These are phyloP conservation scores for Cryptosporidium muris DNA, from an alignment of 169 alveolate genomes.

Conservation along the genomic window DNA sequence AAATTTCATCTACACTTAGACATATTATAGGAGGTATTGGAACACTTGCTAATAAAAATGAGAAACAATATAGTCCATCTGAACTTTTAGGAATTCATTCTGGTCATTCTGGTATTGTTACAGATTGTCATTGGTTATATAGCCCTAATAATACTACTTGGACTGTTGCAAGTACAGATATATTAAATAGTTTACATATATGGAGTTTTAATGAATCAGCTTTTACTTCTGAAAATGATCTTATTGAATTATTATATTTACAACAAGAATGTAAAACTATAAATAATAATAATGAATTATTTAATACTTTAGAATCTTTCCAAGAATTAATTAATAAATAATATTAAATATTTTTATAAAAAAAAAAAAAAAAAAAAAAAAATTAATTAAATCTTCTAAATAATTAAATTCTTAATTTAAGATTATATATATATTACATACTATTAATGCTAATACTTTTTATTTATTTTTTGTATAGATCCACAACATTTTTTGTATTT, in stretches of 20 bases:
- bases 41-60: slow-evolving; percentile 4
- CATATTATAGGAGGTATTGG: background rate
- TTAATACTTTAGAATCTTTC: slow-evolving; percentile 39
- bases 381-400: background rate
- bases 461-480: background rate
- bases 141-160: slow-evolving; percentile 66
- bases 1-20: background rate
- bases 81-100: slow-evolving; percentile 66
- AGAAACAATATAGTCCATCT: slow-evolving; percentile 41
- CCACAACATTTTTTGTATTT: slow-evolving; percentile 67
- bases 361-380: background rate
- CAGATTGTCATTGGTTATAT: slow-evolving; percentile 62
- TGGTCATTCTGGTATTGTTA: slow-evolving; percentile 46
- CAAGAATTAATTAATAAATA: slow-evolving; percentile 28
- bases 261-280: background rate
- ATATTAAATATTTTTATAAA: background rate
- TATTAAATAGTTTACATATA: slow-evolving; percentile 35
- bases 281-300: background rate
- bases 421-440: background rate
- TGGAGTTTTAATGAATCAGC: slow-evolving; percentile 61
- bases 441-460: background rate
- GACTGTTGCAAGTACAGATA: slow-evolving; percentile 60
- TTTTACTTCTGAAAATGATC: slow-evolving; percentile 61
- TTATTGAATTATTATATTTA: slow-evolving; percentile 40
- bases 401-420: background rate